Evolutionary conservation across 129 eudicot genomes (phyloP), one percentile per base, ranked within the genome.

Genomic region (Mikania micrantha): DNA sequence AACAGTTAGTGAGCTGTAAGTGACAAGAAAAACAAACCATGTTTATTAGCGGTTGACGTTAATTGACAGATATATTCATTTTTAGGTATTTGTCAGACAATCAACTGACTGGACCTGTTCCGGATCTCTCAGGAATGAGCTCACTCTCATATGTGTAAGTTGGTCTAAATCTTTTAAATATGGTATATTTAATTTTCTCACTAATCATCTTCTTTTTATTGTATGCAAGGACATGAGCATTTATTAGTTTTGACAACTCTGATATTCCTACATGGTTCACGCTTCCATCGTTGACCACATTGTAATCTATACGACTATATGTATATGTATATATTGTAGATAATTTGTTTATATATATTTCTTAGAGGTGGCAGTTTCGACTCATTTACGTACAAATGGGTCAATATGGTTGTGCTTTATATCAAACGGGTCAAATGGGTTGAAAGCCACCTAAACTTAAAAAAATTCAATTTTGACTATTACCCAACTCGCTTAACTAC

Each of bases 141-240:
- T 36, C 54, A 63, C 86, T 93, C 60, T 58, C 12, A 71, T 84
- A 78, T 73, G 84, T 93, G 98, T 88, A 86, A 88, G 98, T 80
- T 70, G 57, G 34, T 62, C 29, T 21, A 21, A 32, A 27, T 16
- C 22, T 73, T 19, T 29, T 25, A 53, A 0, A 44, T 13, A 17
- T 16, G 8, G 42, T 56, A 12, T 9, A 24, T 21, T 52, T 31
- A 52, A 3, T 9, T 31, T n/a, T 22, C 7, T 22, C 22, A 52
- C 59, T 52, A 35, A 34, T 35, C 11, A 20, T 52, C 32, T 6
- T 12, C 28, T 34, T 44, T 31, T 12, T 60, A 13, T 13, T 10
- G 66, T 76, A 73, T 83, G 67, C 96, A 93, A 96, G 96, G 98
- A 88, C 79, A 76, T 93, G 96, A 93, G 98, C 90, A 93, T 88